phyloP scores from a whole-genome alignment of 495 filamentous ascomycete species.

The Immersiella caudata region DNA sequence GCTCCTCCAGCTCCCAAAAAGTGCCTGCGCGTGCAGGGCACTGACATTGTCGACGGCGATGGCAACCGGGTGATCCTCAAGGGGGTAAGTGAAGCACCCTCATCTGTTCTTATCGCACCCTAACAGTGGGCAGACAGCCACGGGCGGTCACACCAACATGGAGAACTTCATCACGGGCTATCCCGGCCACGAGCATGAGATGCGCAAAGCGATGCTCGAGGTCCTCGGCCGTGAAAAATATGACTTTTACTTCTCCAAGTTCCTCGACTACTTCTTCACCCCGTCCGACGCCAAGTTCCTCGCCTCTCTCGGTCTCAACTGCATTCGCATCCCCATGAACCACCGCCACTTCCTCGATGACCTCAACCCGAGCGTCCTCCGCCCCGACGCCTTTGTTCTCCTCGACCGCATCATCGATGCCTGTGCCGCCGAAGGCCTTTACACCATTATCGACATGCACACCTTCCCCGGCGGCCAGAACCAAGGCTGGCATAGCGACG shows the following conservation, averaged over 20 bases:
- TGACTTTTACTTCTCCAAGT: conserved; percentile 53
- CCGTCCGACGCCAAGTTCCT: conserved; percentile 63
- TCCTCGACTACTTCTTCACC: conserved; percentile 67
- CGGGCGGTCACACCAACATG: conserved; percentile 54
- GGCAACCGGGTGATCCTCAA: conserved; percentile 53
- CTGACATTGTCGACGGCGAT: conserved; percentile 51
- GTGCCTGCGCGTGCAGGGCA: conserved; percentile 48
- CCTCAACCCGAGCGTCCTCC: conserved; percentile 61
- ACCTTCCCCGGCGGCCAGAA: conserved; percentile 67
- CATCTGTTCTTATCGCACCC: background rate
- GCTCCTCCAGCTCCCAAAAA: conserved; percentile 24
- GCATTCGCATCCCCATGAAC: conserved; percentile 66
- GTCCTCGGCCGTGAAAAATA: conserved; percentile 56
- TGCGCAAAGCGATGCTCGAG: conserved; percentile 56
- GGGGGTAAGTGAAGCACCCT: conserved; percentile 34
- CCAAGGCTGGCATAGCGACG: conserved; percentile 67
- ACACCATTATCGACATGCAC: conserved; percentile 67
- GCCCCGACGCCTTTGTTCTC: conserved; percentile 59
- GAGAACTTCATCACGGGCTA: conserved; percentile 73
- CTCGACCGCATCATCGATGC: conserved; percentile 62
- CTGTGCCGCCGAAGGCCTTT: conserved; percentile 60
- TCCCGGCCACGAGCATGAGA: conserved; percentile 60
- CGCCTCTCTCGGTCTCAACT: conserved; percentile 60
- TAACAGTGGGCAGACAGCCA: conserved; percentile 22
- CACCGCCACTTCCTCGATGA: conserved; percentile 68